phyloP scores from a whole-genome alignment of 2,329 filamentous ascomycete genomes.

The Aphanoascus verrucosus region DNA sequence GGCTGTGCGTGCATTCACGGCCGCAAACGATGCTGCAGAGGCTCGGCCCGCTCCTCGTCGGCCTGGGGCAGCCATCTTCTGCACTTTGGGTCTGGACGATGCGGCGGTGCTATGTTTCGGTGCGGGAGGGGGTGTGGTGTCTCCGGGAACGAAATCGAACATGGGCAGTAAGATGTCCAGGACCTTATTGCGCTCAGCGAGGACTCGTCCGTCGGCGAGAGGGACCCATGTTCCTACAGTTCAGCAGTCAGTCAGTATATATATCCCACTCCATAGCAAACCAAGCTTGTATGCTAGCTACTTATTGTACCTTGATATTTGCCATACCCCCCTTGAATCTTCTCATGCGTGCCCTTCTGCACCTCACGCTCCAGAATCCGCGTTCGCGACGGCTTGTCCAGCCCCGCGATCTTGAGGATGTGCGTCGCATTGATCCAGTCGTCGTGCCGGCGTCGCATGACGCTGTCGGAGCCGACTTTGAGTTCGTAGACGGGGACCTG shows the following conservation, averaged over 20 bases:
- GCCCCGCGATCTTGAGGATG: slow-evolving; percentile 91
- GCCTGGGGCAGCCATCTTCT: slow-evolving; percentile 45
- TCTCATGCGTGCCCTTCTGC: slow-evolving; percentile 92
- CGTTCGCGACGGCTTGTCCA: slow-evolving; percentile 91
- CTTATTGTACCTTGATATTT: slow-evolving; percentile 73
- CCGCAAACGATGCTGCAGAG: slow-evolving; percentile 24
- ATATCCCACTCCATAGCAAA: neutral
- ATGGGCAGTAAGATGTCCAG: slow-evolving; percentile 74
- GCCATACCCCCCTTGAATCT: slow-evolving; percentile 95
- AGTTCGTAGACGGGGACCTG: slow-evolving; percentile 93
- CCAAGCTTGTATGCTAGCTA: neutral
- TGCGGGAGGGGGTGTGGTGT: slow-evolving; percentile 81
- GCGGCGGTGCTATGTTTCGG: slow-evolving; percentile 70
- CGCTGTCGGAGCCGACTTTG: slow-evolving; percentile 78
- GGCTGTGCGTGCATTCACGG: neutral
- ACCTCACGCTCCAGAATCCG: slow-evolving; percentile 93
- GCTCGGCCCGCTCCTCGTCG: slow-evolving; percentile 21
- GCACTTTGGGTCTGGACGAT: slow-evolving; percentile 66
- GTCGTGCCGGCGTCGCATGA: slow-evolving; percentile 87
- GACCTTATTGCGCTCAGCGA: slow-evolving; percentile 79
- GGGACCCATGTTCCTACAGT: slow-evolving; percentile 91
- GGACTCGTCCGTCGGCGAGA: slow-evolving; percentile 63
- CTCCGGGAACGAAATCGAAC: slow-evolving; percentile 78
- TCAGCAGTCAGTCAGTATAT: neutral
- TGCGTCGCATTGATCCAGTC: slow-evolving; percentile 99